These are phyloP conservation scores for Trichoderma harzianum DNA, from an alignment of 2,329 filamentous ascomycete species.

Conservation along the genomic window DNA sequence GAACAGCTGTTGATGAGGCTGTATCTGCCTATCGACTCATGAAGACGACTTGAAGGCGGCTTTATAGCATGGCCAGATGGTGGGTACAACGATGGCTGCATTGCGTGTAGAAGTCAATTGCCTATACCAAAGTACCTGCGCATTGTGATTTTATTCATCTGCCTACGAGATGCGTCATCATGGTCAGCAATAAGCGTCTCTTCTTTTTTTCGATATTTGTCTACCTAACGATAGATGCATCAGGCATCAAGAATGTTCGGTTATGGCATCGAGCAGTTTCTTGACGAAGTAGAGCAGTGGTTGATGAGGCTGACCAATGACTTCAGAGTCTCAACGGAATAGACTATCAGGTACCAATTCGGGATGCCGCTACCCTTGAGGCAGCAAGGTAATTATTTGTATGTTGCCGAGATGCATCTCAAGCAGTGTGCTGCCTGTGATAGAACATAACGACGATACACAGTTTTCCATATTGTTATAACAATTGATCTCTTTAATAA, in stretches of 20 bases:
- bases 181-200: not conserved
- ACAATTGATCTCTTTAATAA: not conserved
- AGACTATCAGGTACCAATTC: not conserved
- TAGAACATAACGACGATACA: not conserved
- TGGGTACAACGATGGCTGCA: too few species aligned
- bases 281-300: not conserved
- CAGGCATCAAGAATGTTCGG: not conserved
- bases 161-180: not conserved
- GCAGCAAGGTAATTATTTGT: not conserved
- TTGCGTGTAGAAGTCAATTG: not conserved
- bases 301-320: not conserved
- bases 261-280: not conserved
- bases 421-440: not conserved
- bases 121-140: not conserved
- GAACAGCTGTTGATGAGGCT: not conserved
- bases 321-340: not conserved
- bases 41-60: not conserved
- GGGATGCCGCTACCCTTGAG: not conserved
- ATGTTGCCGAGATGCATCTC: not conserved
- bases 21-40: not conserved
- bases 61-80: not conserved
- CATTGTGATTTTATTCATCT: not conserved
- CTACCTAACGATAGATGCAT: not conserved
- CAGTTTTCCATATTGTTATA: not conserved
- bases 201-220: not conserved